Percentiles rank a stretch among this genome's conserved stretches.
phyloP scores from a whole-genome alignment of 495 filamentous ascomycete species.

The Aspergillus heteromorphus region DNA sequence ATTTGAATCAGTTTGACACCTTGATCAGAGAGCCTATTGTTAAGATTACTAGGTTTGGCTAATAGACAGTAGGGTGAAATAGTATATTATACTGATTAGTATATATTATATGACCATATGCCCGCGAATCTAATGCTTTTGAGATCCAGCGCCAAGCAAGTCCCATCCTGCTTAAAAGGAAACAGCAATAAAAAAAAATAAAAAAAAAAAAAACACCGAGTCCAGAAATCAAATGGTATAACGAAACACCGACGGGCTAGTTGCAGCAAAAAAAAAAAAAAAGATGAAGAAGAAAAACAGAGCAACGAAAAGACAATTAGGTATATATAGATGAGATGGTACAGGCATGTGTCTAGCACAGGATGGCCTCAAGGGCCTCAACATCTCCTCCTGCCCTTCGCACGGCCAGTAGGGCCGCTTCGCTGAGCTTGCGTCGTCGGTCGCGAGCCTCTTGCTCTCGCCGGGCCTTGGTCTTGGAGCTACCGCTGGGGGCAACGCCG shows the following conservation, averaged over 20 bases:
- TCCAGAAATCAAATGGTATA: slow-evolving; percentile 10
- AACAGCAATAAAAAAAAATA: slow-evolving; percentile 19
- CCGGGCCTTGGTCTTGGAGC: slow-evolving; percentile 86
- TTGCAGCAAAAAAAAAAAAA: slow-evolving; percentile 5
- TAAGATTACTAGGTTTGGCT: too few species aligned
- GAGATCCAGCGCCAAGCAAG: background rate
- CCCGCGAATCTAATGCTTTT: background rate
- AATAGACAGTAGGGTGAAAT: background rate
- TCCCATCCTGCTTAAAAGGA: background rate
- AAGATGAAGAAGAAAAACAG: background rate
- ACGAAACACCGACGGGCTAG: too few species aligned
- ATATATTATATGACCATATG: background rate
- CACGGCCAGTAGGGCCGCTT: slow-evolving; percentile 68
- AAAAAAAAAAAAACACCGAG: too few species aligned
- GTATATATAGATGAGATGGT: slow-evolving; percentile 2
- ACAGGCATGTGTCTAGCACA: slow-evolving; percentile 29
- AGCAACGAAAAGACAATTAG: background rate
- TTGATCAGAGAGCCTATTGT: too few species aligned
- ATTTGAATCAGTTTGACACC: too few species aligned
- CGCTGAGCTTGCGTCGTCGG: slow-evolving; percentile 65
- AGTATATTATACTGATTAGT: background rate
- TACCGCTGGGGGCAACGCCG: slow-evolving; percentile 87
- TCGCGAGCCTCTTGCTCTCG: slow-evolving; percentile 83
- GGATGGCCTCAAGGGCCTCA: slow-evolving; percentile 45
- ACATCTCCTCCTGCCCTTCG: slow-evolving; percentile 76